Percentiles rank a stretch among this genome's conserved stretches.
These are phyloP conservation scores for Komagataella pastoris DNA, from an alignment of 805 yeast genomes.

Conservation along the genomic window DNA sequence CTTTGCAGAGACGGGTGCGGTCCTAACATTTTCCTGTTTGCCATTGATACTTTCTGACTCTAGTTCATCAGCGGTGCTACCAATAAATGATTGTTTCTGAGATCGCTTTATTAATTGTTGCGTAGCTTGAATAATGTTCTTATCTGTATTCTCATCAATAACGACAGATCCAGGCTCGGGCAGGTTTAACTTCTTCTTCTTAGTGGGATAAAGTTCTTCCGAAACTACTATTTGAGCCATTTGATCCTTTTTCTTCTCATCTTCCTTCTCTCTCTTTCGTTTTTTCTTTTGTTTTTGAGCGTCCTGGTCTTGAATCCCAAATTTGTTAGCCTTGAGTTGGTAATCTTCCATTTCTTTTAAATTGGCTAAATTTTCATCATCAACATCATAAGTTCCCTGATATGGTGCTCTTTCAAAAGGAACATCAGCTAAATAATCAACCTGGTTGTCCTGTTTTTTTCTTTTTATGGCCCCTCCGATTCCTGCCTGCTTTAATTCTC, in stretches of 20 bases:
- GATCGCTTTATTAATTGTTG: constrained; percentile 19
- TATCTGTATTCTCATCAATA: constrained; percentile 14
- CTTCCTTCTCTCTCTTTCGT: constrained; percentile 15
- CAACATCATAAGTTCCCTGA: constrained; percentile 54
- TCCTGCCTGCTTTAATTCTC: constrained; percentile 77
- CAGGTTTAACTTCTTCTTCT: constrained; percentile 24
- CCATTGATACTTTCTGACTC: constrained; percentile 1
- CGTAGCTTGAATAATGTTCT: constrained; percentile 19
- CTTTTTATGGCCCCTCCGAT: constrained; percentile 33
- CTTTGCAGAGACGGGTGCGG: constrained; percentile 12
- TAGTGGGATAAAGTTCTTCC: constrained; percentile 9
- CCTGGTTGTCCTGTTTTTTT: constrained; percentile 26
- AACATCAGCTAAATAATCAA: constrained; percentile 73
- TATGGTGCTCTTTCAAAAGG: constrained; percentile 65
- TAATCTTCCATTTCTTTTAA: constrained; percentile 23
- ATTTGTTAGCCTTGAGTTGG: constrained; percentile 24
- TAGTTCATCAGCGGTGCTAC: constrained; percentile 8
- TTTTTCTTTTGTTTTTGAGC: constrained; percentile 18
- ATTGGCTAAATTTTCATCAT: constrained; percentile 39
- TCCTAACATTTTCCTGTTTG: neutral
- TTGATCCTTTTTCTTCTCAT: constrained; percentile 8
- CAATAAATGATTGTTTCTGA: constrained; percentile 20
- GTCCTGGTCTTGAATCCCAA: constrained; percentile 30
- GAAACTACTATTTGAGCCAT: constrained; percentile 6
- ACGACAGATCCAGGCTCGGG: constrained; percentile 20